A percentile compares a stretch with the other conserved stretches of the same genome.
phyloP scores from a whole-genome alignment of 1,284 basidiomycete species.

The Chondrostereum purpureum region DNA sequence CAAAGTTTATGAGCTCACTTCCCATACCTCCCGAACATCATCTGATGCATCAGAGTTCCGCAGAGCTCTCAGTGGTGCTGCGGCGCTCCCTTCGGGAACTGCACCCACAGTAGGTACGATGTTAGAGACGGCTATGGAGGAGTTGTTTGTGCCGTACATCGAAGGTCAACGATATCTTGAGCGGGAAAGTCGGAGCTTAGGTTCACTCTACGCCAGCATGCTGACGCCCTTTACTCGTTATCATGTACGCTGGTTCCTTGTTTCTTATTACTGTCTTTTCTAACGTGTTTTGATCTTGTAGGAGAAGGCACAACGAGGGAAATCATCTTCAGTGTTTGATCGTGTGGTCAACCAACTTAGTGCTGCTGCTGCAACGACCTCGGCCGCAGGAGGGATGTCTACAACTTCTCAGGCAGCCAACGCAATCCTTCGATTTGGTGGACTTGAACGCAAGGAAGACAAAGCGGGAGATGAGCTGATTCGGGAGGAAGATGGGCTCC shows the following conservation, averaged over 20 bases:
- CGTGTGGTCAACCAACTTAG: slow-evolving; percentile 90
- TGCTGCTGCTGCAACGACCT: slow-evolving; percentile 63
- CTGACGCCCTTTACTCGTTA: slow-evolving; percentile 79
- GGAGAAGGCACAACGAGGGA: slow-evolving; percentile 75
- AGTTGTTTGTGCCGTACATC: slow-evolving; percentile 92
- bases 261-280: slow-evolving; percentile 7
- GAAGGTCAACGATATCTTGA: slow-evolving; percentile 92
- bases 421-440: slow-evolving; percentile 77
- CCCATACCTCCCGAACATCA: slow-evolving; percentile 54
- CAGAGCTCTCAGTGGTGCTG: slow-evolving; percentile 41
- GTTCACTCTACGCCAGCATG: slow-evolving; percentile 75
- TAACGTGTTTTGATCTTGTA: slow-evolving; percentile 25
- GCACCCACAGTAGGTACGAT: slow-evolving; percentile 70
- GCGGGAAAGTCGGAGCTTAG: slow-evolving; percentile 82
- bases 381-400: slow-evolving; percentile 49
- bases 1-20: slow-evolving; percentile 83
- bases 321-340: slow-evolving; percentile 79
- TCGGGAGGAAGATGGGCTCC: slow-evolving; percentile 74
- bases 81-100: slow-evolving; percentile 35
- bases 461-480: slow-evolving; percentile 59
- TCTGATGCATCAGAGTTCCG: slow-evolving; percentile 56
- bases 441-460: slow-evolving; percentile 57
- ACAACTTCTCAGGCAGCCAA: slow-evolving; percentile 77
- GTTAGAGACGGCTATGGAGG: slow-evolving; percentile 93
- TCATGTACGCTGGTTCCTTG: slow-evolving; percentile 61